Percentiles rank a stretch among this genome's conserved stretches.
Evolutionary conservation across 345 rosid genomes (phyloP).

Genomic region (Linum trigynum): DNA sequence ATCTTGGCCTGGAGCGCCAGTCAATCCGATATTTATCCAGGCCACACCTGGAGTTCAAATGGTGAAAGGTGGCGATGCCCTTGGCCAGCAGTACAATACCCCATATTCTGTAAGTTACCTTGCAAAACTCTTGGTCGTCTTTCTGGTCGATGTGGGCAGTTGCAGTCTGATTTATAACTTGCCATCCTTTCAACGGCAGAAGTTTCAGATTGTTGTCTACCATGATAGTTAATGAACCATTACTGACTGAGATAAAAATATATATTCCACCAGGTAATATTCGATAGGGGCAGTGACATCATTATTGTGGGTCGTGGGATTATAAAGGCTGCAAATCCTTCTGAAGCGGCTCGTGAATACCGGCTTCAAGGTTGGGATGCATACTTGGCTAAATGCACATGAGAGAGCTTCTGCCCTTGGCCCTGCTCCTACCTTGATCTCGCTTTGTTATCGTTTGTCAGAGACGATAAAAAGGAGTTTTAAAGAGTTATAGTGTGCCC

Average conservation of each 20-base stretch:
- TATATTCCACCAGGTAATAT: conserved; percentile 49
- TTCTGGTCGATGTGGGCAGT: not conserved
- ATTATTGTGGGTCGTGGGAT: conserved; percentile 97
- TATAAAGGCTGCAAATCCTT: conserved; percentile 73
- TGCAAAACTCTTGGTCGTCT: not conserved
- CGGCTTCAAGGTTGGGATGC: conserved; percentile 96
- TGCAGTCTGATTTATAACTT: not conserved
- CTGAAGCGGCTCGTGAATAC: conserved; percentile 65
- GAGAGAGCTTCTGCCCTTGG: not conserved
- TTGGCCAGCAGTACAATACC: conserved; percentile 92
- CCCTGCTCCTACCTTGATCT: not conserved
- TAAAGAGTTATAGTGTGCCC: no score
- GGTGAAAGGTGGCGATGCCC: conserved; percentile 84
- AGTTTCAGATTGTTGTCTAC: no score
- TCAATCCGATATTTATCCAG: conserved; percentile 77
- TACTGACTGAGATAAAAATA: not conserved
- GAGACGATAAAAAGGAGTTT: no score
- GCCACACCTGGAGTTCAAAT: conserved; percentile 98
- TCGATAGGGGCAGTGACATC: conserved; percentile 84
- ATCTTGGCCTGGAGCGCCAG: conserved; percentile 82
- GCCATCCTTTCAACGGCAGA: not conserved
- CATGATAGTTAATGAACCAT: not conserved
- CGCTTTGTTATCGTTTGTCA: no score
- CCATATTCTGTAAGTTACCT: conserved; percentile 67
- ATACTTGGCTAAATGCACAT: conserved; percentile 56